Conservation (phyloP, 2,329 filamentous ascomycete genomes). For the Lasiodiplodia sp. region DNA sequence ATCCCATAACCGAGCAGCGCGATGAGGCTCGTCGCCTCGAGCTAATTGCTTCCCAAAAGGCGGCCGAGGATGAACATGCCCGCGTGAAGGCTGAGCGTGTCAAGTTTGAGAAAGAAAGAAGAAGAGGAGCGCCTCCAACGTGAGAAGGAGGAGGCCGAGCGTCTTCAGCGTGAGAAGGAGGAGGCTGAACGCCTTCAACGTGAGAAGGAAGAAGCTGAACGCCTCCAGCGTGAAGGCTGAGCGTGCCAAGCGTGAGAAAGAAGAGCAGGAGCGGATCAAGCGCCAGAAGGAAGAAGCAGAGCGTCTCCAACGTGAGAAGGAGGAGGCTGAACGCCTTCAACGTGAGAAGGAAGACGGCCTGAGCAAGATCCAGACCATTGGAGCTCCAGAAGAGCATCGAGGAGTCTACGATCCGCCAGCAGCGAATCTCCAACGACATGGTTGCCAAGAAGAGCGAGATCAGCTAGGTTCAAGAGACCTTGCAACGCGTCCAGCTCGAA, state of each 20-base stretch:
- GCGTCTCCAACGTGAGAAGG: neutral
- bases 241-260: neutral
- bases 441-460: neutral
- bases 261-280: slow-evolving; percentile 1
- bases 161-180: neutral
- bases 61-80: neutral
- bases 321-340: neutral
- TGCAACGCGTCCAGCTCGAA: neutral
- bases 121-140: neutral
- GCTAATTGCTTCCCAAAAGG: slow-evolving; percentile 1
- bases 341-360: neutral
- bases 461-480: neutral
- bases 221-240: neutral
- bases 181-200: neutral
- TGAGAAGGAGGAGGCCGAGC: neutral
- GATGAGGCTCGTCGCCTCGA: neutral
- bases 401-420: neutral
- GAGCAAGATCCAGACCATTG: neutral
- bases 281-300: neutral
- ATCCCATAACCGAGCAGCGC: neutral
- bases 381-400: neutral
- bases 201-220: neutral
- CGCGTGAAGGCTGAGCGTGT: neutral
- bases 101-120: neutral
- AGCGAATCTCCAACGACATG: neutral